phyloP scores from a whole-genome alignment of 345 rosid species.

The Camelina laxa region DNA sequence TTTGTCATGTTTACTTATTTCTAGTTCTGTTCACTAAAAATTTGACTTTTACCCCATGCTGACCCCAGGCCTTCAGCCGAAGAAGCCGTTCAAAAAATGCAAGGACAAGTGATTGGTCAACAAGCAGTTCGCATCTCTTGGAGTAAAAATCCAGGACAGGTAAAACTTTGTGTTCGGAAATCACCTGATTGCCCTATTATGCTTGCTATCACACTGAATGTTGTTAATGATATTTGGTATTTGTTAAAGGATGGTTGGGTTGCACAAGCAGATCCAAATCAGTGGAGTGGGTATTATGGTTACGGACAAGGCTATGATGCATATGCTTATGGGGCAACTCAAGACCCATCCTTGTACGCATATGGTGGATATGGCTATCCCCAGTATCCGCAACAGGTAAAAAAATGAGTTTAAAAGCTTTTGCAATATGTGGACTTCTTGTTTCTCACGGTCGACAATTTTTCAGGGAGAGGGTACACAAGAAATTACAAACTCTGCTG shows the following conservation, averaged over 20 bases:
- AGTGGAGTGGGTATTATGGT: slow-evolving; percentile 90
- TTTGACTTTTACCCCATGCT: slow-evolving; percentile 7
- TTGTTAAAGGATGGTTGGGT: slow-evolving; percentile 71
- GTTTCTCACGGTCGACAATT: slow-evolving; percentile 6
- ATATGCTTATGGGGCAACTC: slow-evolving; percentile 77
- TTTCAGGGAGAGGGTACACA: slow-evolving; percentile 76
- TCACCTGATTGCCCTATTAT: neutral
- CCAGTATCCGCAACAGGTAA: slow-evolving; percentile 87
- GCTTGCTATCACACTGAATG: slow-evolving; percentile 7
- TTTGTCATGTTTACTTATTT: slow-evolving; percentile 21
- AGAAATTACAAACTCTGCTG: slow-evolving; percentile 54
- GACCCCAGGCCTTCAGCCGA: slow-evolving; percentile 77
- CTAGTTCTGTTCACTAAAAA: slow-evolving; percentile 1
- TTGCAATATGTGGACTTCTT: slow-evolving; percentile 3
- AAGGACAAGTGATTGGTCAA: slow-evolving; percentile 91
- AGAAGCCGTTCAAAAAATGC: slow-evolving; percentile 89
- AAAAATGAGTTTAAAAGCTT: neutral
- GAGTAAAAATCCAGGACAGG: slow-evolving; percentile 88
- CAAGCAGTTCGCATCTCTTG: slow-evolving; percentile 78
- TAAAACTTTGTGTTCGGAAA: slow-evolving; percentile 21
- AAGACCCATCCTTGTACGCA: slow-evolving; percentile 87
- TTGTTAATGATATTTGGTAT: slow-evolving; percentile 33
- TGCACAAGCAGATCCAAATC: slow-evolving; percentile 84
- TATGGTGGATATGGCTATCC: slow-evolving; percentile 91
- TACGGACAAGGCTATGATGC: slow-evolving; percentile 96